Percentiles rank a stretch among this genome's conserved stretches.
These are phyloP conservation scores for Dalbergia oliveri DNA, from an alignment of 306 rosid species.

Conservation along the genomic window DNA sequence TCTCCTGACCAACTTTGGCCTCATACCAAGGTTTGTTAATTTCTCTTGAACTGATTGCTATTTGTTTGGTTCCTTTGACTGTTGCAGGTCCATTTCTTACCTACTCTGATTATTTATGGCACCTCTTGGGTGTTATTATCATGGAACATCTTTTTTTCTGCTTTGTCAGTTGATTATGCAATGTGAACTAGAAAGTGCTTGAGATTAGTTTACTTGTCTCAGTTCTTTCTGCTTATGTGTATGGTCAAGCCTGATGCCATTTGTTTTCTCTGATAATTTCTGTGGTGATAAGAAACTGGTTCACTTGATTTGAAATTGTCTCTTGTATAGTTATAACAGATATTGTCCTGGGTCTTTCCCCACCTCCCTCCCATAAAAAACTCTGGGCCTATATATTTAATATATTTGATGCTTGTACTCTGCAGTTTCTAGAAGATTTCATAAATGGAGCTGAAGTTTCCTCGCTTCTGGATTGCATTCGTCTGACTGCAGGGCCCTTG, in stretches of 20 bases:
- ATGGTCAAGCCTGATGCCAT: constrained; percentile 14
- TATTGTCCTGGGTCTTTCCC: constrained; percentile 18
- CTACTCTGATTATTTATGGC: constrained; percentile 22
- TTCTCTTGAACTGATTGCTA: constrained; percentile 34
- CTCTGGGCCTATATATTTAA: constrained; percentile 9
- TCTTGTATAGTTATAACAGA: constrained; percentile 15
- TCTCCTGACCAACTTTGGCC: constrained; percentile 99
- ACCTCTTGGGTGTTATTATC: constrained; percentile 25
- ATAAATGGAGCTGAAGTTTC: constrained; percentile 99
- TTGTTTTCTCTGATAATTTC: constrained; percentile 26
- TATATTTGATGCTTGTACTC: constrained; percentile 35
- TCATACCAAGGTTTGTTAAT: constrained; percentile 85
- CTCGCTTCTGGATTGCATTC: constrained; percentile 96
- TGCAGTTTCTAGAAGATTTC: constrained; percentile 97
- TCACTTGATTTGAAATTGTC: constrained; percentile 34
- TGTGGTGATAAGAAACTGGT: constrained; percentile 26
- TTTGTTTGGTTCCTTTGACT: constrained; percentile 31
- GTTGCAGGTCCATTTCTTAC: constrained; percentile 30
- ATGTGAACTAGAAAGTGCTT: constrained; percentile 10
- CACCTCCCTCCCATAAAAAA: not conserved
- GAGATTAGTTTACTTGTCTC: constrained; percentile 17
- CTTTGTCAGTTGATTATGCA: constrained; percentile 6
- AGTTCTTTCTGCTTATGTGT: constrained; percentile 31
- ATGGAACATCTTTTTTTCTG: constrained; percentile 18
- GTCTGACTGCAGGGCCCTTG: constrained; percentile 97